Evolutionary conservation across 108 stramenopile genomes (phyloP), one percentile per base, ranked within the genome.

Genomic region (Skeletonema costatum): DNA sequence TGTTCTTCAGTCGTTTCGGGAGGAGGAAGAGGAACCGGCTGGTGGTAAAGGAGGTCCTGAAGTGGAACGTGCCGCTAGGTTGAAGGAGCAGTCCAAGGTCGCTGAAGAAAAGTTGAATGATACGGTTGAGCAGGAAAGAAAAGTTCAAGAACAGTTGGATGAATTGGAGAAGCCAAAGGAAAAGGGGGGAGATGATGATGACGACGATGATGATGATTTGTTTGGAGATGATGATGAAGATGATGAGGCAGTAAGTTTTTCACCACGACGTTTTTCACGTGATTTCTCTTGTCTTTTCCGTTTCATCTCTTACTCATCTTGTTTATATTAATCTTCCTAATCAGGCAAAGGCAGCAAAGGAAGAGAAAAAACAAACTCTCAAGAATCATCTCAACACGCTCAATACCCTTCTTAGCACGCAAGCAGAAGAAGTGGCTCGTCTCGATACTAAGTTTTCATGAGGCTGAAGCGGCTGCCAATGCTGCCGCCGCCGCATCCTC

Each of bases 371-470:
- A 69, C 70, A 38, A 21, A 72, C 71, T 44, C 83, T 92, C 30
- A 42, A 81, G 36, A 70, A 79, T 29, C 90, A 91, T 39, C 81
- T 95, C 10, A 68, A 81, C 33, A 92, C 91, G 4, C 66, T 91
- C 19, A 76, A 88, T 16, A 65, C 71, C 4, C 80, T 92, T 13
- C 73, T 92, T 32, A 68, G 88, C 29, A 78, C 78, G 39, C 81
- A 88, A 75, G 75, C 90, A 2, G 88, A 95, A 65, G 86, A 84
- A 51, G 94, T 92, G 36, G 76, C 90, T 16, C 86, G 88, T 42
- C 68, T 92, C 7, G 78, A 81, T 53, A 71, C 70, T 35, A 68
- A 78, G 1, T 83, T 64, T 64, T 70, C 82, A 74, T 33, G 78
- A 83, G 19, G 66, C 80, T 71, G 41, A 78, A 82, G 41, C 67